Conservation (phyloP, 1,284 basidiomycete species). For the Sanghuangporus sanghuang region DNA sequence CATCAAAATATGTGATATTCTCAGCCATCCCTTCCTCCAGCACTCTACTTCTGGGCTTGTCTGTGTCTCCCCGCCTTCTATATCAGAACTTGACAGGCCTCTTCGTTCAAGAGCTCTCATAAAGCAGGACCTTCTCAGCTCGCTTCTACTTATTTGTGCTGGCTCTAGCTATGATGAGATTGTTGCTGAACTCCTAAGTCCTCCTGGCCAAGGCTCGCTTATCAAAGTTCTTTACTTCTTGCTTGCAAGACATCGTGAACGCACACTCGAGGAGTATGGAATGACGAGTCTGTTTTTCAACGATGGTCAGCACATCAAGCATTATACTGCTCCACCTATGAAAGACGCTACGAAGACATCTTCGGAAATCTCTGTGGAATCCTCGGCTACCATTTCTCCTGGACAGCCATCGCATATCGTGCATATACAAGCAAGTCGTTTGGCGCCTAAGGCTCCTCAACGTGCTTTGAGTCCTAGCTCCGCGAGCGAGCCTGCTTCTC, state of each 20-base stretch:
- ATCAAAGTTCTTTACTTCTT: slow-evolving; percentile 94
- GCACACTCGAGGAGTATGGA: slow-evolving; percentile 60
- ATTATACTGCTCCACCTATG: slow-evolving; percentile 38
- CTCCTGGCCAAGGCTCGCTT: slow-evolving; percentile 63
- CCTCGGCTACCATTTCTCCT: not conserved
- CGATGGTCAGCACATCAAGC: slow-evolving; percentile 37
- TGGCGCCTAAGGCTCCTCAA: slow-evolving; percentile 6
- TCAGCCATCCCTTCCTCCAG: slow-evolving; percentile 81
- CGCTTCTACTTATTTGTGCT: slow-evolving; percentile 86
- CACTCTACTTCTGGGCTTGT: slow-evolving; percentile 44
- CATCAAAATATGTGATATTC: slow-evolving; percentile 87
- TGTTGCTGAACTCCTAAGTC: slow-evolving; percentile 64
- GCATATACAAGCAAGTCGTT: slow-evolving; percentile 3
- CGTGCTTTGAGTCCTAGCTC: not conserved
- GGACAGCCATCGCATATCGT: not conserved
- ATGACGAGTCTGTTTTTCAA: slow-evolving; percentile 34
- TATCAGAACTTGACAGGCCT: slow-evolving; percentile 62
- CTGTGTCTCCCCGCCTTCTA: slow-evolving; percentile 56
- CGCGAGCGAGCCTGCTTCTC: slow-evolving; percentile 1
- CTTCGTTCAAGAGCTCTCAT: slow-evolving; percentile 69
- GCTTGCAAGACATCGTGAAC: slow-evolving; percentile 75
- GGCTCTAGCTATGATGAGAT: slow-evolving; percentile 52
- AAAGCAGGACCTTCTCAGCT: slow-evolving; percentile 83
- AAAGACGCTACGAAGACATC: slow-evolving; percentile 18
- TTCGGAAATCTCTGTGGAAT: not conserved